Conservation (phyloP, 257 asterid genomes). For the Coffea canephora region DNA sequence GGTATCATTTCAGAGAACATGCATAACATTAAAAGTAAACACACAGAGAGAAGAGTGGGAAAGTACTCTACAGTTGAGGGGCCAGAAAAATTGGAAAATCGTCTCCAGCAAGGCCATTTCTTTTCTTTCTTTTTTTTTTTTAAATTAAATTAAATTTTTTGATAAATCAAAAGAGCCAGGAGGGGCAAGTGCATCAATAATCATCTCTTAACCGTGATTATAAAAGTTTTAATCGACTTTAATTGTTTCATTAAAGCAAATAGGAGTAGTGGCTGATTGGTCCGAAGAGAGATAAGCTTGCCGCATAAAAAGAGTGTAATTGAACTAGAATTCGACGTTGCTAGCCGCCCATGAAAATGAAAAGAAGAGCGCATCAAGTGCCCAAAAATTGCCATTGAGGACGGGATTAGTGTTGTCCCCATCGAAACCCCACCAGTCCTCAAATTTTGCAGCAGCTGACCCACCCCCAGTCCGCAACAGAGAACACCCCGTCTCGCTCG, state of each 20-base stretch:
- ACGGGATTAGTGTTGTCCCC: constrained; percentile 24
- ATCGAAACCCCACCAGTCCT: constrained; percentile 15
- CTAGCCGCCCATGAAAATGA: background rate
- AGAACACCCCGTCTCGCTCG: constrained; percentile 12
- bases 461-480: background rate
- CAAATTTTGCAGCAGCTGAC: constrained; percentile 1
- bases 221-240: background rate
- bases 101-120: too few relatives aligned
- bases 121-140: too few relatives aligned
- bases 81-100: too few relatives aligned
- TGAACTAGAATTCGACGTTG: too few relatives aligned
- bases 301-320: too few relatives aligned
- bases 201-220: background rate
- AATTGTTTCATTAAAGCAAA: background rate
- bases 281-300: background rate
- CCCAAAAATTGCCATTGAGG: background rate
- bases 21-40: too few relatives aligned
- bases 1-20: too few relatives aligned
- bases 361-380: background rate
- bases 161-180: too few relatives aligned
- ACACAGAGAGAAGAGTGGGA: too few relatives aligned
- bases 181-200: background rate
- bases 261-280: background rate
- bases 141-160: too few relatives aligned
- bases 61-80: too few relatives aligned